These are phyloP conservation scores for Ustilago xerochloae DNA, from an alignment of 1,284 basidiomycete genomes.

Conservation along the genomic window DNA sequence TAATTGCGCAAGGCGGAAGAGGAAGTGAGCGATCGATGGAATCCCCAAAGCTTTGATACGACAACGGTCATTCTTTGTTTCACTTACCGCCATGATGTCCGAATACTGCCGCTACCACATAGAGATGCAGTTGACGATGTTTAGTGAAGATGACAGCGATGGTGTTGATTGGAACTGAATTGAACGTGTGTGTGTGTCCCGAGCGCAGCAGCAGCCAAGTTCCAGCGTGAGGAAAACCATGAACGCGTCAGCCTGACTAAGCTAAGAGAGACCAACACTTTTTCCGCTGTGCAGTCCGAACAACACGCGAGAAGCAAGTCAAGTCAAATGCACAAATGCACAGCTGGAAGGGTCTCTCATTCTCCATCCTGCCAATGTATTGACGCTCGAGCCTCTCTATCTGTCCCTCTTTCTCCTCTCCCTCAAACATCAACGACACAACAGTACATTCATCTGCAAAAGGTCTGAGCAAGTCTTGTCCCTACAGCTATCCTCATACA, in stretches of 20 bases:
- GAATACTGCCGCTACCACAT: not conserved
- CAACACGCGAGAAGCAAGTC: no score
- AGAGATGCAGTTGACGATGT: not conserved
- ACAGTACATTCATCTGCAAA: no score
- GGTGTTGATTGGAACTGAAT: not conserved
- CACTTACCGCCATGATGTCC: conserved; percentile 15
- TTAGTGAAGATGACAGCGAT: not conserved
- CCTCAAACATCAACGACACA: no score
- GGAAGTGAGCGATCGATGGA: no score
- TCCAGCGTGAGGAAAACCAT: not conserved
- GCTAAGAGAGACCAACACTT: conserved; percentile 28
- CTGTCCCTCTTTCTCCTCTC: not conserved
- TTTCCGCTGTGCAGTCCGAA: conserved; percentile 6
- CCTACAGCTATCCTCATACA: not conserved
- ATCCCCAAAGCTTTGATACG: no score
- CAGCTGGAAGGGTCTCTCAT: conserved; percentile 1
- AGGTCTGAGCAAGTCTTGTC: no score
- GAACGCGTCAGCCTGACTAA: conserved; percentile 30
- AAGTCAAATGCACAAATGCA: not conserved
- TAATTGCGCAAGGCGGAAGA: not conserved
- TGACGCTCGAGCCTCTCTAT: not conserved
- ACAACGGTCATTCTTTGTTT: no score
- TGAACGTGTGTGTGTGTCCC: conserved; percentile 12
- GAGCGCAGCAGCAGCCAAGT: conserved; percentile 22
- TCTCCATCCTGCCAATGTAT: no score